Base-by-base conservation (phyloP, 805 yeast species). In the Diddensiella santjacobensis region DNA sequence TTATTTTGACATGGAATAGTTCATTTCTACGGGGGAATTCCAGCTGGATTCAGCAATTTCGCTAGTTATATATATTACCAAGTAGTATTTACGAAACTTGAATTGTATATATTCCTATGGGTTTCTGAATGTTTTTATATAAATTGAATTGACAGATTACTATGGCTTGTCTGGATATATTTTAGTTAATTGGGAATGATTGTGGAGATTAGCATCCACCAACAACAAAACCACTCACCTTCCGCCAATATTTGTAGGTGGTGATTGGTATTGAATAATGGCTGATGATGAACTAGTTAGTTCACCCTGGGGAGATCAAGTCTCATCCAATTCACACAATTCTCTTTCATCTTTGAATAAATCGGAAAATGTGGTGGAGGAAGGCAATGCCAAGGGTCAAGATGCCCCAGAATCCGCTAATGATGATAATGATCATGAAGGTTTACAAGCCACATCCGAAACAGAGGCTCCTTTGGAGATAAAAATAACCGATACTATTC, bases 221-320 rank as follows among this genome's bases (percentile, higher is more conserved):
- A n/a, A n/a, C n/a, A n/a, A n/a, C n/a, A n/a, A n/a, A n/a, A n/a
- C n/a, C n/a, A n/a, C n/a, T n/a, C n/a, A n/a, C n/a, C n/a, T n/a
- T n/a, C n/a, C n/a, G n/a, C n/a, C n/a, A n/a, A n/a, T n/a, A n/a
- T n/a, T n/a, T n/a, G n/a, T n/a, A 8, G 31, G 31, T 26, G 31
- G 31, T 13, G 13, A 26, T 26, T 26, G 31, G 31, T 35, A 35
- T 19, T 13, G 13, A 42, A 48, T 11, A 10, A 52, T 52, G 55
- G 50, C 55, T 2, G 57, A 53, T 44, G 52, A 50, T 20, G 50
- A 46, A 22, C 50, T 49, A 31, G 57, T 50, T 13, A 48, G 51
- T n/a, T 55, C 58, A 33, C 56, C 57, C 11, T 55, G 59, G 59
- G 59, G 52, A 10, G 59, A 55, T 44, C 56, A 53, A 44, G 56